Conservation (phyloP, 2,329 filamentous ascomycete species). For the Colletotrichum siamense region DNA sequence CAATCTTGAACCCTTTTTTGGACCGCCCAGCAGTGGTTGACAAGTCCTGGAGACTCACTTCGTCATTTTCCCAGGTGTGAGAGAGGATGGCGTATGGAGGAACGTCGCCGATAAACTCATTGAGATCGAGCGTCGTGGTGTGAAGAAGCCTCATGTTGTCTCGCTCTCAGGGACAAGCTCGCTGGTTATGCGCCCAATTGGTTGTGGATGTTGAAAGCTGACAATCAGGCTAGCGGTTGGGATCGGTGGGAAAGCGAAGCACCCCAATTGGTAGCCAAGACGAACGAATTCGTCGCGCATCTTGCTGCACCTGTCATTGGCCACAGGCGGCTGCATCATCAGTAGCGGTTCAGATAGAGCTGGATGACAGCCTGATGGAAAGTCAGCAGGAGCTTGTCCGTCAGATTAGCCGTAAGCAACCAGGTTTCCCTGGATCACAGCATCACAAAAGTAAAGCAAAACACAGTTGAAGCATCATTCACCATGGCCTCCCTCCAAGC, state of each 20-base stretch:
- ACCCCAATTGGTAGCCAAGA: neutral
- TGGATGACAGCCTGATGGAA: neutral
- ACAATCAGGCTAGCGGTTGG: neutral
- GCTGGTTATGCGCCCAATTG: neutral
- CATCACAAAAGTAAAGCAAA: neutral
- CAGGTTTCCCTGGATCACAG: neutral
- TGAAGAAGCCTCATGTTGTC: conserved; percentile 31
- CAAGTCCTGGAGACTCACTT: conserved; percentile 27
- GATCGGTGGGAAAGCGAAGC: neutral
- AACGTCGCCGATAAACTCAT: conserved; percentile 26
- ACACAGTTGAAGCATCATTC: neutral
- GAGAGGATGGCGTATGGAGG: conserved; percentile 36
- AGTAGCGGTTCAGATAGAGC: neutral
- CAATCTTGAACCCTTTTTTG: conserved; percentile 20
- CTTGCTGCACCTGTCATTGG: neutral
- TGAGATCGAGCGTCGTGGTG: conserved; percentile 18
- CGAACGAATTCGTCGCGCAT: neutral
- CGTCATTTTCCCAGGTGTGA: conserved; percentile 34
- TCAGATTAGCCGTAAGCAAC: neutral
- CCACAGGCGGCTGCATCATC: neutral
- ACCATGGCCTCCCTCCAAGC: conserved; percentile 29
- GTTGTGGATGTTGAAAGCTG: neutral
- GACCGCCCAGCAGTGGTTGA: neutral
- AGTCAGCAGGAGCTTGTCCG: neutral
- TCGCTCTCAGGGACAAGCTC: neutral